Percentiles rank a stretch among this genome's conserved stretches.
Conservation (phyloP, 805 yeast species). For the Lipomyces sp. region DNA sequence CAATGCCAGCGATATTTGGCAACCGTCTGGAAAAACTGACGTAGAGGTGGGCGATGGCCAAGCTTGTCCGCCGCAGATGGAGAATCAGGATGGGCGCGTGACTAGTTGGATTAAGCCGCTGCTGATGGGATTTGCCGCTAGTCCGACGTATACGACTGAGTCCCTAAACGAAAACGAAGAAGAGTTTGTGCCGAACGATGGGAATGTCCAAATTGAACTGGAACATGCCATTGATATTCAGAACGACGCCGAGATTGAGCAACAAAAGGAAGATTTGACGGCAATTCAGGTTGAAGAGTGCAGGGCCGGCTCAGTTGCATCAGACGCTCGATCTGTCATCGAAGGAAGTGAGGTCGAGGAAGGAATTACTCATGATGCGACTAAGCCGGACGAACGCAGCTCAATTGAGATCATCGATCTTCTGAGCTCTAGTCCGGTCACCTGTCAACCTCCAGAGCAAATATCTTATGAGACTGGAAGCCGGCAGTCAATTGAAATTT, state of each 20-base stretch:
- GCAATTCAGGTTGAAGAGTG: not conserved
- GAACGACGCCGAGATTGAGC: conserved; percentile 2
- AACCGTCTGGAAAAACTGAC: not conserved
- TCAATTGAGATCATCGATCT: conserved; percentile 5
- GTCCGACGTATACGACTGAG: not conserved
- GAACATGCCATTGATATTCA: conserved; percentile 4
- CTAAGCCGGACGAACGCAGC: not conserved
- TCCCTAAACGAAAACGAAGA: not conserved
- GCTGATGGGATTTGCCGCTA: conserved; percentile 1
- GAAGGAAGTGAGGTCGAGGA: not conserved
- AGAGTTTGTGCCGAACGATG: not conserved
- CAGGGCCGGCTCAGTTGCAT: not conserved
- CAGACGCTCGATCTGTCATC: not conserved
- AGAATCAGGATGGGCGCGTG: not conserved
- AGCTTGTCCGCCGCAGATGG: not conserved
- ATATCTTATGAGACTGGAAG: not conserved
- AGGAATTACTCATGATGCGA: not conserved
- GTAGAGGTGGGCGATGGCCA: not conserved
- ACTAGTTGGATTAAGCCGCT: not conserved
- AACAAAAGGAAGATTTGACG: not conserved
- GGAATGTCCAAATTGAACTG: not conserved
- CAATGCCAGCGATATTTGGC: not conserved
- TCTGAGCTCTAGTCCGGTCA: not conserved
- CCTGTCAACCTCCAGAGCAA: not conserved
- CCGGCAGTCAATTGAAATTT: not conserved